A percentile compares a stretch with the other conserved stretches of the same genome.
Conservation (phyloP, 768 basidiomycete genomes). For the Pisolithus marmoratus region DNA sequence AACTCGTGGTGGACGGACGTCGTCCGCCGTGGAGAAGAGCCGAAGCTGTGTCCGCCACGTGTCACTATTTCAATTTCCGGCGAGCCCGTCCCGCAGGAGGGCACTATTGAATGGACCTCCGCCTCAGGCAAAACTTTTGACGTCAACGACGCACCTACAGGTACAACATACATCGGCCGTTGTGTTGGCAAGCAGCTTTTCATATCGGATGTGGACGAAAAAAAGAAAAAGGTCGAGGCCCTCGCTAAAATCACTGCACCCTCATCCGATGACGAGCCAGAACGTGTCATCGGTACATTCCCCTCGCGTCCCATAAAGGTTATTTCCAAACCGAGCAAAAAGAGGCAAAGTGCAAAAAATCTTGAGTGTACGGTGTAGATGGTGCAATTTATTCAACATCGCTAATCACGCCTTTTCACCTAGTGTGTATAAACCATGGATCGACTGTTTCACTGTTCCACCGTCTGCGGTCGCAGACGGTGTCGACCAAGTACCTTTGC, state of each 20-base stretch:
- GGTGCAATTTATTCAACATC: conserved; percentile 3
- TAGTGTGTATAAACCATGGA: conserved; percentile 94
- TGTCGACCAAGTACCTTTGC: conserved; percentile 93
- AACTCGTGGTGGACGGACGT: conserved; percentile 93
- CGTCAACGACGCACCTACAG: conserved; percentile 68
- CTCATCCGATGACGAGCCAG: conserved; percentile 72
- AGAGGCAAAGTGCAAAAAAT: conserved; percentile 90
- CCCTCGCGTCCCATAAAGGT: conserved; percentile 95
- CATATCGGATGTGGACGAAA: conserved; percentile 92
- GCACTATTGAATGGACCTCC: conserved; percentile 82
- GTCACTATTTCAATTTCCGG: conserved; percentile 91
- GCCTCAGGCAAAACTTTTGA: conserved; percentile 83
- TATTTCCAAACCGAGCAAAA: conserved; percentile 97
- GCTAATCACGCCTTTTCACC: conserved; percentile 9
- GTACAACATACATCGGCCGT: conserved; percentile 86
- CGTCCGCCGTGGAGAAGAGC: conserved; percentile 65
- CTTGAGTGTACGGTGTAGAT: conserved; percentile 65
- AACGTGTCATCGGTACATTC: conserved; percentile 83
- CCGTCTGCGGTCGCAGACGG: conserved; percentile 90
- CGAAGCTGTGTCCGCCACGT: conserved; percentile 69
- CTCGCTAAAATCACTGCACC: conserved; percentile 84
- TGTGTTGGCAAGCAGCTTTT: conserved; percentile 93
- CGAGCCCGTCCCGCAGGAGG: conserved; percentile 80
- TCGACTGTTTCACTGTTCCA: conserved; percentile 95
- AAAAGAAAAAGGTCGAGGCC: conserved; percentile 93